Base-by-base conservation (phyloP, 2,329 filamentous ascomycete genomes). In the Daldinia eschscholtzii region DNA sequence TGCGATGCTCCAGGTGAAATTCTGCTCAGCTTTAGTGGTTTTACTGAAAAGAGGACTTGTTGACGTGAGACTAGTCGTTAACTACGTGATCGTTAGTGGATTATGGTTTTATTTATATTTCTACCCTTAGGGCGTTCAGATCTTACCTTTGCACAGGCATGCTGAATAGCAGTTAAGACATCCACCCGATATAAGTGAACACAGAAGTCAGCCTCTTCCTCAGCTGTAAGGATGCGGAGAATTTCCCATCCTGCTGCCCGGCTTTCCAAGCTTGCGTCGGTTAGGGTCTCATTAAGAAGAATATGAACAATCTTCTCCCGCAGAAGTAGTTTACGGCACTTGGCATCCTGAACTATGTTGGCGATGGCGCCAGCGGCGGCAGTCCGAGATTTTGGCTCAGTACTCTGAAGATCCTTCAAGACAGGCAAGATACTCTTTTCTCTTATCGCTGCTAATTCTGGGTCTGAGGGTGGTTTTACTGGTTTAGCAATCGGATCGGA, bases 221-320 rank as follows among this genome's bases (percentile, higher is more conserved):
- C 86, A 69, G 87, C 81, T 1, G 86, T 87, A 60, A 92, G 81
- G 46, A 88, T 84, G 70, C 86, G 84, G 59, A 92, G 80, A 70
- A 91, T 89, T 12, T 87, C 86, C 90, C 90, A 92, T n/a, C 88
- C 90, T 20, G 89, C 87, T 48, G 88, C 87, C 55, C 87, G 84
- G 73, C 88, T 88, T 79, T 91, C 89, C 59, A 90, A 81, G 64
- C 84, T 87, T 41, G 85, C 81, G 75, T 92, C 89, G 26, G 88
- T 89, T 63, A 92, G 79, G 33, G 88, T 90, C 81, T 91, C 87
- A 35, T 85, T 88, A 67, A 92, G 83, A 48, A 92, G 77, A 59
- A 87, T 86, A 72, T 85, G 85, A 48, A 92, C 88, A 71, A 92
- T 83, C 77, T 91, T 88, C 79, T 92, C 90, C 23, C 89, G 83